Evolutionary conservation across 148 eudicot species (phyloP).

Genomic region (Nepenthes gracilis): DNA sequence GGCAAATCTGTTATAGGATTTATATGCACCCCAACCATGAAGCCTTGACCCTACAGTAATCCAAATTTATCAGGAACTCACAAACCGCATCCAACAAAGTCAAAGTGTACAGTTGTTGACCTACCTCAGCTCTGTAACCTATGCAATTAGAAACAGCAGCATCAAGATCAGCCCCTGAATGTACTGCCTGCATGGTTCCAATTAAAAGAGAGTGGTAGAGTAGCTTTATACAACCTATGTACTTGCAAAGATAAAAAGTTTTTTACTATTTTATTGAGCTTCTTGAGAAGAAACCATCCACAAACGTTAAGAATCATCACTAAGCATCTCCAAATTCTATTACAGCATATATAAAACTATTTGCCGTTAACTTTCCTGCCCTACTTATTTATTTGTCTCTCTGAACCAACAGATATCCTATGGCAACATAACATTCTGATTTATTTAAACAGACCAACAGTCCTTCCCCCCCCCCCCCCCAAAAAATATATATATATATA

Average conservation of each 20-base stretch:
- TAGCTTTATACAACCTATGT: too few relatives aligned
- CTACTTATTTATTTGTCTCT: too few relatives aligned
- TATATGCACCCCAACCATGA: conserved; percentile 97
- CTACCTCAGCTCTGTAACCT: conserved; percentile 86
- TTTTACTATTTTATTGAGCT: background rate
- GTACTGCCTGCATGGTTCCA: conserved; percentile 70
- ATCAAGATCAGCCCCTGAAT: conserved; percentile 99
- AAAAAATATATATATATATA: too few relatives aligned
- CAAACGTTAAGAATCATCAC: background rate
- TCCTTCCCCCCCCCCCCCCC: too few relatives aligned
- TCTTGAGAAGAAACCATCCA: background rate
- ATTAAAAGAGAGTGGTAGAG: background rate
- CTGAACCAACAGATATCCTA: too few relatives aligned
- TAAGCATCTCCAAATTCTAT: too few relatives aligned
- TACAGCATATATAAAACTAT: too few relatives aligned
- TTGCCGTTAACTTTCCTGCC: too few relatives aligned
- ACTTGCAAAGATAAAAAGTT: background rate
- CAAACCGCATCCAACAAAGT: background rate
- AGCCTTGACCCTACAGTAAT: conserved; percentile 80
- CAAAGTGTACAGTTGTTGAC: conserved; percentile 6
- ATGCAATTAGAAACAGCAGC: conserved; percentile 80
- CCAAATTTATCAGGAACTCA: conserved; percentile 1
- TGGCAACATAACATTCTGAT: too few relatives aligned
- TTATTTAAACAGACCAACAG: too few relatives aligned
- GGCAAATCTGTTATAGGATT: conserved; percentile 88